Evolutionary conservation across 169 alveolate genomes (phyloP).

Genomic region (Besnoitia besnoiti): DNA sequence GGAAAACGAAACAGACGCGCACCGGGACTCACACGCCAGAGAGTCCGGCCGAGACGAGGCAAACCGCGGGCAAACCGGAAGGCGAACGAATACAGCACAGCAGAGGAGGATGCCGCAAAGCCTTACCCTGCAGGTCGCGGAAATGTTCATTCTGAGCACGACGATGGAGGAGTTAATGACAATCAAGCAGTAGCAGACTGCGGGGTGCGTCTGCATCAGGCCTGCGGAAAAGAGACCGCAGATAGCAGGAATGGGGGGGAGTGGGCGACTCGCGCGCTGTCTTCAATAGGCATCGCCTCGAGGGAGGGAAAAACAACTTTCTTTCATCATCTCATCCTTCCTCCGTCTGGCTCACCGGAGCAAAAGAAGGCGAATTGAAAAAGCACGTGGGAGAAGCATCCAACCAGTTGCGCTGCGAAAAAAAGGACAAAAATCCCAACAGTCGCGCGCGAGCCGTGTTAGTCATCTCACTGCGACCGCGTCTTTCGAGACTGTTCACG

Average conservation of each 20-base stretch:
- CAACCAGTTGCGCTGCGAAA: constrained; percentile 28
- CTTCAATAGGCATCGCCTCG: no score
- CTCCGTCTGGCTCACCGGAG: neutral
- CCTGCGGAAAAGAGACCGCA: constrained; percentile 16
- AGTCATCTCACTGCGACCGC: no score
- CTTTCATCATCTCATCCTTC: no score
- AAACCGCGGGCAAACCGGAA: no score
- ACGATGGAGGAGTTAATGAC: constrained; percentile 40
- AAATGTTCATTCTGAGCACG: constrained; percentile 41
- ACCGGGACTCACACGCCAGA: neutral
- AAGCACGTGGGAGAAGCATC: constrained; percentile 31
- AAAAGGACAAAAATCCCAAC: no score
- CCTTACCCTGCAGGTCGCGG: constrained; percentile 58
- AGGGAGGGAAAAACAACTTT: no score
- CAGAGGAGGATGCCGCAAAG: no score
- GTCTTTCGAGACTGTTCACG: no score
- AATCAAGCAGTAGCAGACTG: constrained; percentile 33
- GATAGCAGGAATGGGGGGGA: no score
- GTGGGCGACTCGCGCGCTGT: no score
- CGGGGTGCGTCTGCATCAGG: constrained; percentile 43
- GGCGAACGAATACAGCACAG: no score
- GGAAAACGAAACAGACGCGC: neutral
- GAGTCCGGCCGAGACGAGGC: neutral
- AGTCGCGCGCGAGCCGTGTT: no score
- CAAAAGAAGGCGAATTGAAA: constrained; percentile 39